Conservation (phyloP, 2,329 filamentous ascomycete genomes). For the Alternaria brassicicola region DNA sequence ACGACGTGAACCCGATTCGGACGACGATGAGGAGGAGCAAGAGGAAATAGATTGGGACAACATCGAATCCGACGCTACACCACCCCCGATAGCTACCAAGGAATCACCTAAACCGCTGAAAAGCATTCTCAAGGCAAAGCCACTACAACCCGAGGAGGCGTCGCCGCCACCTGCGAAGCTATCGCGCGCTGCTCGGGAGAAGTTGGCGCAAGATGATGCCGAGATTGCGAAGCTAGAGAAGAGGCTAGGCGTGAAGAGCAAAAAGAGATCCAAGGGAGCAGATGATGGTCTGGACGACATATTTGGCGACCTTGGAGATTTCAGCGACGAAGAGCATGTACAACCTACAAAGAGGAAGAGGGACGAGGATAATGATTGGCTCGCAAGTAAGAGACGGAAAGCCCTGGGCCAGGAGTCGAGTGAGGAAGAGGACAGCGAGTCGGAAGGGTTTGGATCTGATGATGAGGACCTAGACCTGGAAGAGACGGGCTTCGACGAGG, state of each 20-base stretch:
- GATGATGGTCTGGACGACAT: slow-evolving; percentile 85
- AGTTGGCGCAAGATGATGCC: slow-evolving; percentile 78
- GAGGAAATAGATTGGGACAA: slow-evolving; percentile 40
- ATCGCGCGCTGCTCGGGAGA: slow-evolving; percentile 58
- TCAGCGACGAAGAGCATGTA: slow-evolving; percentile 55
- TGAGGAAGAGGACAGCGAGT: slow-evolving; percentile 36
- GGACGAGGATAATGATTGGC: slow-evolving; percentile 66
- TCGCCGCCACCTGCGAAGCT: slow-evolving; percentile 33
- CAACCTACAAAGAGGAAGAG: slow-evolving; percentile 61
- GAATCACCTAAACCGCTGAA: slow-evolving; percentile 38
- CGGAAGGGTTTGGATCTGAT: slow-evolving; percentile 28
- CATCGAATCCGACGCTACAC: slow-evolving; percentile 41
- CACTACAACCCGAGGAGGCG: slow-evolving; percentile 9
- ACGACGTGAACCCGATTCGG: slow-evolving; percentile 15
- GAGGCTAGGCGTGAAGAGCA: slow-evolving; percentile 80
- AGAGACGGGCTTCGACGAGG: slow-evolving; percentile 23
- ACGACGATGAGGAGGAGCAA: slow-evolving; percentile 31
- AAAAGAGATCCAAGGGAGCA: slow-evolving; percentile 71
- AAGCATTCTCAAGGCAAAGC: slow-evolving; percentile 36
- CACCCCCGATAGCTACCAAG: slow-evolving; percentile 25
- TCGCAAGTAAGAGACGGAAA: slow-evolving; percentile 63
- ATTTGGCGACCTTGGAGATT: slow-evolving; percentile 66
- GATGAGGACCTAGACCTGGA: slow-evolving; percentile 42
- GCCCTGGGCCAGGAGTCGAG: slow-evolving; percentile 42
- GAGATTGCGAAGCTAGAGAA: slow-evolving; percentile 88